These are phyloP conservation scores for Odontarrhena argentea DNA, from an alignment of 345 rosid genomes.

Conservation along the genomic window DNA sequence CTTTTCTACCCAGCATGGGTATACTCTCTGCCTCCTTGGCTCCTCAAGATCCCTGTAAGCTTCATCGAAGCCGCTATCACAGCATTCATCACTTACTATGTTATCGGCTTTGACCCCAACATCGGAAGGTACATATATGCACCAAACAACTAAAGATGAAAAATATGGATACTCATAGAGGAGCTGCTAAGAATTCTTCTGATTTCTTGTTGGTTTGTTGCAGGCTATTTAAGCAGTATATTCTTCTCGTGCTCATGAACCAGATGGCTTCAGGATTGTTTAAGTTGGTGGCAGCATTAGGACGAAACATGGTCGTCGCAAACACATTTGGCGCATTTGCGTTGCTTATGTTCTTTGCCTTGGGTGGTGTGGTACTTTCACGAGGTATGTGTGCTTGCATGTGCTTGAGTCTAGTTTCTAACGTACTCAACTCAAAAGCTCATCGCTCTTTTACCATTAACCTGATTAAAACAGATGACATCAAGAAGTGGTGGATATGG, in stretches of 20 bases:
- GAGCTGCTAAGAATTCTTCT: constrained; percentile 21
- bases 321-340: constrained; percentile 64
- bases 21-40: constrained; percentile 79
- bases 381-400: constrained; percentile 42
- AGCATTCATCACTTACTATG: constrained; percentile 70
- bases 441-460: background rate
- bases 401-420: background rate
- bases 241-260: constrained; percentile 51
- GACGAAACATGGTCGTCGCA: constrained; percentile 67
- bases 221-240: constrained; percentile 72
- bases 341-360: constrained; percentile 51
- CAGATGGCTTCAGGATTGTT: constrained; percentile 72
- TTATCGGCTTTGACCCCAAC: constrained; percentile 72
- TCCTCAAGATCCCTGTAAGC: constrained; percentile 71
- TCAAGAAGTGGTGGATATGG: constrained; percentile 93
- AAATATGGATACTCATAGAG: background rate
- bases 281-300: constrained; percentile 54
- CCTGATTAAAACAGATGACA: constrained; percentile 49
- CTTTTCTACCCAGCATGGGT: constrained; percentile 83
- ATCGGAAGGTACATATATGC: constrained; percentile 55
- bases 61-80: constrained; percentile 64
- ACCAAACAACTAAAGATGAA: constrained; percentile 5
- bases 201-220: constrained; percentile 11
- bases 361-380: constrained; percentile 69
- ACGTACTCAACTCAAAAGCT: background rate